Conservation (phyloP, 2,329 filamentous ascomycete species). For the Neonectria coccinea region DNA sequence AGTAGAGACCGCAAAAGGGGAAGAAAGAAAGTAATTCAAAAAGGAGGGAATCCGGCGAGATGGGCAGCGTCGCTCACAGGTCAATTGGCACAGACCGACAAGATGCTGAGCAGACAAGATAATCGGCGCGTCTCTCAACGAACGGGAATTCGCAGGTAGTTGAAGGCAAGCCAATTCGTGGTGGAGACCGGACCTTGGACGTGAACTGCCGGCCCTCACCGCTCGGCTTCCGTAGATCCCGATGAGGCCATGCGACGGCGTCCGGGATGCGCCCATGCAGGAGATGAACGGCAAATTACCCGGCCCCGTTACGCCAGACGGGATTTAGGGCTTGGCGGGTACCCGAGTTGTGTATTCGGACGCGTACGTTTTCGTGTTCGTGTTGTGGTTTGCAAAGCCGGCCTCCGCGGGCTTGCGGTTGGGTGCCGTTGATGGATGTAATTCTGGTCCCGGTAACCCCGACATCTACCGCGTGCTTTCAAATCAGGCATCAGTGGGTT, state of each 20-base stretch:
- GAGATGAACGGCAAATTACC: conserved; percentile 31
- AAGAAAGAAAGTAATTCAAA: not conserved
- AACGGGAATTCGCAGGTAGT: conserved; percentile 29
- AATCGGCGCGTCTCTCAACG: conserved; percentile 7
- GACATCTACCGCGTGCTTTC: not conserved
- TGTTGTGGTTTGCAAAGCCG: conserved; percentile 21
- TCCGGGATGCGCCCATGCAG: conserved; percentile 11
- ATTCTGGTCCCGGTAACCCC: not conserved
- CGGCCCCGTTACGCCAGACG: conserved; percentile 10
- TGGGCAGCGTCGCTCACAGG: conserved; percentile 15
- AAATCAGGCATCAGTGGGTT: too few species aligned
- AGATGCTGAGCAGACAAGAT: not conserved
- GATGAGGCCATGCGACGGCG: conserved; percentile 36
- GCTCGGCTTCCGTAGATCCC: conserved; percentile 43
- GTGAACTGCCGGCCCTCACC: conserved; percentile 45
- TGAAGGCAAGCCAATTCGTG: conserved; percentile 17
- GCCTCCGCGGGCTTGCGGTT: not conserved
- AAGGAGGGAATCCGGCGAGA: not conserved
- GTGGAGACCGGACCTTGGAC: conserved; percentile 28
- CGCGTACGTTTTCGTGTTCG: conserved; percentile 44
- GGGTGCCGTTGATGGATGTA: not conserved
- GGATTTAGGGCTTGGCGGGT: conserved; percentile 12
- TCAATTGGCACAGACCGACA: conserved; percentile 28
- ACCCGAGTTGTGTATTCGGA: not conserved
- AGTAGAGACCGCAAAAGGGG: not conserved